phyloP scores from a whole-genome alignment of 2,329 filamentous ascomycete species.

The Calonectria pseudoreteaudii region DNA sequence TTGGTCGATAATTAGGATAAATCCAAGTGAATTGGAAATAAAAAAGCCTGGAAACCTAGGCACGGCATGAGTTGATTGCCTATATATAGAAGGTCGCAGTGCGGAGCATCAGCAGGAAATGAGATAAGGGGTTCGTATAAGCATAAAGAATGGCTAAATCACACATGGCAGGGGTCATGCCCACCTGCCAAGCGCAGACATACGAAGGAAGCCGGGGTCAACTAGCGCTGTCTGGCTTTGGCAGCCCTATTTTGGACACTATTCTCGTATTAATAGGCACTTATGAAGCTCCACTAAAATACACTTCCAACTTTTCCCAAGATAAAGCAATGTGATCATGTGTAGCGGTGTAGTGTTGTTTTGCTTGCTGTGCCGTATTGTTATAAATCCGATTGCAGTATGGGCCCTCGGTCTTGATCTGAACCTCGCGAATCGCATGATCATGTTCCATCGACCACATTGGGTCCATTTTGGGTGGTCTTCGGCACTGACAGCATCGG shows the following conservation, averaged over 20 bases:
- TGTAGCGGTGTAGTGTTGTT: background rate
- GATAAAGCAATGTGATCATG: background rate
- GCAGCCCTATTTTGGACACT: background rate
- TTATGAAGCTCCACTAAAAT: background rate
- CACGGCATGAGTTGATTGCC: background rate
- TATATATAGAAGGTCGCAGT: background rate
- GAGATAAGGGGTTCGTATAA: background rate
- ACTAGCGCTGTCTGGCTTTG: background rate
- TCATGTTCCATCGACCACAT: background rate
- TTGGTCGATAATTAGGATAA: background rate
- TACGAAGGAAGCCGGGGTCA: background rate
- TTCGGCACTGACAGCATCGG: background rate
- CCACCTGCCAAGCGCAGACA: background rate
- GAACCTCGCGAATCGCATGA: background rate
- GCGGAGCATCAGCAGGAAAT: background rate
- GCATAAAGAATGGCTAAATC: background rate
- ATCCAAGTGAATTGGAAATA: background rate
- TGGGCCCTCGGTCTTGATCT: background rate
- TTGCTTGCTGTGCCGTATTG: background rate
- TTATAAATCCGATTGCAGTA: background rate
- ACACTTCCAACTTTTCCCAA: background rate
- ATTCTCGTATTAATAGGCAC: background rate
- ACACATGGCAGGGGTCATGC: background rate
- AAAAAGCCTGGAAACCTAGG: background rate
- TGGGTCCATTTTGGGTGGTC: background rate